phyloP scores from a whole-genome alignment of 495 filamentous ascomycete species.

The Neurospora africana region DNA sequence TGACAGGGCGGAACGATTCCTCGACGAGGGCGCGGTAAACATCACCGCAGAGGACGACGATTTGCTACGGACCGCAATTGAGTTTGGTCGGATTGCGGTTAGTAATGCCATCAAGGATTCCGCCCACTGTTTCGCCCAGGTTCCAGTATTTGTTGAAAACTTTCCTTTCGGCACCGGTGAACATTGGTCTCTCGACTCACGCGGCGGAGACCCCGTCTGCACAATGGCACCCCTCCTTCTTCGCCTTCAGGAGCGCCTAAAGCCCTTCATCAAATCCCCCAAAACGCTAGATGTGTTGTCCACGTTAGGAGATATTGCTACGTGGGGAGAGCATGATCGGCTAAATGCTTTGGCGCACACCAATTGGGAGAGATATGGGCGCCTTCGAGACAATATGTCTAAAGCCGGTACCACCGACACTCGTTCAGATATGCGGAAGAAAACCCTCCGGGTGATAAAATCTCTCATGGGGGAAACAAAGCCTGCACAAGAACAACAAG shows the following conservation, averaged over 20 bases:
- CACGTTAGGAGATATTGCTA: not conserved
- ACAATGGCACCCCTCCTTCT: slow-evolving; percentile 29
- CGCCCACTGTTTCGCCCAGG: slow-evolving; percentile 59
- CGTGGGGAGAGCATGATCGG: not conserved
- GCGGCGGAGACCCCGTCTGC: slow-evolving; percentile 23
- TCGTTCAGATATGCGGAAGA: not conserved
- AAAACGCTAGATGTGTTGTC: not conserved
- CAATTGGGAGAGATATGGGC: not conserved
- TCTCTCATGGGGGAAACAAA: slow-evolving; percentile 12
- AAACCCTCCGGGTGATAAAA: not conserved
- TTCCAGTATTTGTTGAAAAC: slow-evolving; percentile 59
- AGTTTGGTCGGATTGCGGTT: slow-evolving; percentile 48
- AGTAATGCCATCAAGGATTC: slow-evolving; percentile 50
- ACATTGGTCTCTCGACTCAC: slow-evolving; percentile 50
- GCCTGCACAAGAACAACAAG: not conserved
- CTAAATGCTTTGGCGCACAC: not conserved
- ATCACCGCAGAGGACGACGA: slow-evolving; percentile 49
- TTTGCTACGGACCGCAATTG: slow-evolving; percentile 51
- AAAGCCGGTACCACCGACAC: not conserved
- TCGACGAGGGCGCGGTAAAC: slow-evolving; percentile 38
- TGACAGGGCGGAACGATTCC: slow-evolving; percentile 52
- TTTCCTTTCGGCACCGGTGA: slow-evolving; percentile 46
- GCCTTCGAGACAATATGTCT: not conserved
- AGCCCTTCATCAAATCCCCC: slow-evolving; percentile 16
- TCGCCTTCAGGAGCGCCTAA: slow-evolving; percentile 29